Conservation (phyloP, 345 rosid species). For the Carallia brachiata region DNA sequence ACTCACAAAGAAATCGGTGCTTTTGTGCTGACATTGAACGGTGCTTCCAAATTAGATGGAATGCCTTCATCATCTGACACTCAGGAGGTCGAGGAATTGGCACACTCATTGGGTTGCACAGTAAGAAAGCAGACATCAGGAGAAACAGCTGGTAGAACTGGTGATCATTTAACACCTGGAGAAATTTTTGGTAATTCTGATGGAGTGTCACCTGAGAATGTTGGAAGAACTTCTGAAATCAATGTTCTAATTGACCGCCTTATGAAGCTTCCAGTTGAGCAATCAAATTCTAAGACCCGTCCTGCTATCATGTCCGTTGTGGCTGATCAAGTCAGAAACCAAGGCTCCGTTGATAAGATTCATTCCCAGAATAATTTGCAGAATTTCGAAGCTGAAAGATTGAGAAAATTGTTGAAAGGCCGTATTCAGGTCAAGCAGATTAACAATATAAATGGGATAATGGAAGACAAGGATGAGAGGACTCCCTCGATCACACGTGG, state of each 20-base stretch:
- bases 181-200: conserved; percentile 9
- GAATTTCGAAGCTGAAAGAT: conserved; percentile 16
- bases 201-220: conserved; percentile 14
- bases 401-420: conserved; percentile 1
- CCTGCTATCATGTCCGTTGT: background rate
- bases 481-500: background rate
- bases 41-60: conserved; percentile 7
- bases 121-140: conserved; percentile 10
- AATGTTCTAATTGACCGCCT: conserved; percentile 6
- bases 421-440: background rate
- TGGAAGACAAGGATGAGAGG: conserved; percentile 14
- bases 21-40: conserved; percentile 9
- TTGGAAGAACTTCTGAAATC: background rate
- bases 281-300: background rate
- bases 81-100: conserved; percentile 5
- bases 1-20: conserved; percentile 5
- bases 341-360: background rate
- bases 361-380: conserved; percentile 6
- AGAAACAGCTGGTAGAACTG: conserved; percentile 14
- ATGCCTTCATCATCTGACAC: conserved; percentile 3
- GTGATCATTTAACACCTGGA: conserved; percentile 5
- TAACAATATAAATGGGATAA: background rate
- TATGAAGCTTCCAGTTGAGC: conserved; percentile 10
- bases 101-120: background rate
- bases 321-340: background rate